These are phyloP conservation scores for Penicillium alfredii DNA, from an alignment of 495 filamentous ascomycete species.

Conservation along the genomic window DNA sequence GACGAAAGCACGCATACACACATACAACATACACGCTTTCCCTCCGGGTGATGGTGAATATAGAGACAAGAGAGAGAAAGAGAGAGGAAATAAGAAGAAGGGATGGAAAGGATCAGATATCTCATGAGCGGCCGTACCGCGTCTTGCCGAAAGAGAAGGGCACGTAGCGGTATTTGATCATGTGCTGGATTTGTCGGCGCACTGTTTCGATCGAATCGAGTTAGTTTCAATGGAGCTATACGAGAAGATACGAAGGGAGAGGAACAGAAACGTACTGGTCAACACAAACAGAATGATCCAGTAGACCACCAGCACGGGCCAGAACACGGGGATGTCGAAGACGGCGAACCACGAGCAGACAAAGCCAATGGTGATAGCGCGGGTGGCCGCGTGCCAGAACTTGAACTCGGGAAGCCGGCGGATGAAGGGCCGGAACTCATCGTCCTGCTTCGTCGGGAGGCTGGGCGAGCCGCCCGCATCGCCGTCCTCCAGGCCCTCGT, in stretches of 20 bases:
- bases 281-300: slow-evolving; percentile 93
- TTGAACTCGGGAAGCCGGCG: slow-evolving; percentile 96
- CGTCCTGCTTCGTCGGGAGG: slow-evolving; percentile 88
- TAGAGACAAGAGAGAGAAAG: slow-evolving; percentile 8
- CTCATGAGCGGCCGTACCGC: slow-evolving; percentile 54
- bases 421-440: slow-evolving; percentile 97
- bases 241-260: background rate
- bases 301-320: slow-evolving; percentile 96
- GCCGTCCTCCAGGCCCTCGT: slow-evolving; percentile 95
- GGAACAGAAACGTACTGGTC: slow-evolving; percentile 66
- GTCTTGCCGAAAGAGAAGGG: slow-evolving; percentile 93
- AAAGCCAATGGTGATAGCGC: slow-evolving; percentile 79
- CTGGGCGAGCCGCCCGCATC: slow-evolving; percentile 52
- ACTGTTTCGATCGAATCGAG: too few relatives aligned
- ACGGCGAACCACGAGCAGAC: slow-evolving; percentile 85
- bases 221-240: too few relatives aligned
- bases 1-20: slow-evolving; percentile 14
- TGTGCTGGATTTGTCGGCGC: slow-evolving; percentile 98
- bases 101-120: background rate
- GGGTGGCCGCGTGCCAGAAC: slow-evolving; percentile 95
- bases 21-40: slow-evolving; percentile 8
- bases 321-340: slow-evolving; percentile 97
- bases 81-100: slow-evolving; percentile 7
- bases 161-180: slow-evolving; percentile 99
- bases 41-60: too few relatives aligned